Conservation (phyloP, 352 stramenopile species). For the Phytophthora citricola region DNA sequence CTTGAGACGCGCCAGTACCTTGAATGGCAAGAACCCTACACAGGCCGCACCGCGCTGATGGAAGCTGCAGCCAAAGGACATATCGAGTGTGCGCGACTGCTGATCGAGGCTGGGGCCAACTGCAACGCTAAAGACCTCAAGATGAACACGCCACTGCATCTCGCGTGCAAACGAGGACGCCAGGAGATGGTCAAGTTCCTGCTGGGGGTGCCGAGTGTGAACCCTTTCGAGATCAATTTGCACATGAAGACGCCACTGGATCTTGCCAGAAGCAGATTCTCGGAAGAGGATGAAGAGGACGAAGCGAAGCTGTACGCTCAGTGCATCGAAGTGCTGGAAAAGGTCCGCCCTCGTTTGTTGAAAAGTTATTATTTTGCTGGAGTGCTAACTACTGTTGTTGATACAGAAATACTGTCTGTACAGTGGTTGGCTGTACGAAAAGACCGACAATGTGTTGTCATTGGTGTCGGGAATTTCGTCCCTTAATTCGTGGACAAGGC, state of each 20-base stretch:
- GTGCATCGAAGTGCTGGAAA: slow-evolving; percentile 67
- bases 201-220: slow-evolving; percentile 41
- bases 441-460: slow-evolving; percentile 70
- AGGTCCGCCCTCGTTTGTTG: slow-evolving; percentile 32
- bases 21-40: slow-evolving; percentile 67
- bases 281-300: slow-evolving; percentile 32
- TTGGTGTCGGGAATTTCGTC: slow-evolving; percentile 63
- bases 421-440: slow-evolving; percentile 69
- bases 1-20: slow-evolving; percentile 48
- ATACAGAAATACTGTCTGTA: slow-evolving; percentile 61
- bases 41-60: slow-evolving; percentile 49
- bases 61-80: slow-evolving; percentile 51
- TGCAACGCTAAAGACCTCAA: slow-evolving; percentile 57
- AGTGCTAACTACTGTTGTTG: slow-evolving; percentile 10
- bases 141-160: slow-evolving; percentile 62
- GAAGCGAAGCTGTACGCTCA: slow-evolving; percentile 41
- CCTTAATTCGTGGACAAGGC: slow-evolving; percentile 67
- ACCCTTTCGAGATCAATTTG: slow-evolving; percentile 56
- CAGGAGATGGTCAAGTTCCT: slow-evolving; percentile 53
- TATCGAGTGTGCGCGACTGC: slow-evolving; percentile 48
- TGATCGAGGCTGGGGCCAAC: slow-evolving; percentile 55
- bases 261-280: slow-evolving; percentile 43
- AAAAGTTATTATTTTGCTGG: not conserved
- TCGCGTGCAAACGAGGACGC: slow-evolving; percentile 56
- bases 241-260: slow-evolving; percentile 58